phyloP scores from a whole-genome alignment of 805 yeast species.

The Candida ortonii region DNA sequence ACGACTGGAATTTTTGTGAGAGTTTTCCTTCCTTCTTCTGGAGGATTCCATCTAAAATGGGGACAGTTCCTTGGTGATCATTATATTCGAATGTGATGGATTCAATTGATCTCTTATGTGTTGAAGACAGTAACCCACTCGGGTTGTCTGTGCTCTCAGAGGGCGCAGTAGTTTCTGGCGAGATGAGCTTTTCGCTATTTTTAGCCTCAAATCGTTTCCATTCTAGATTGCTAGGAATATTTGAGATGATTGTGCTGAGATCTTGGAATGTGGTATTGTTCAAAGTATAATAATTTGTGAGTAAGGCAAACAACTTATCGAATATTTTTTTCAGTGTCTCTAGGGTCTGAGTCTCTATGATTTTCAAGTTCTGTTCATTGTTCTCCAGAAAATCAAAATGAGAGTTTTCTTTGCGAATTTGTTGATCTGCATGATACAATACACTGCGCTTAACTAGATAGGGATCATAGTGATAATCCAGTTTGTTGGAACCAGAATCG shows the following conservation, averaged over 20 bases:
- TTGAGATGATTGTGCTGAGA: slow-evolving; percentile 31
- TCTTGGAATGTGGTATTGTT: slow-evolving; percentile 30
- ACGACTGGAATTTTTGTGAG: slow-evolving; percentile 40
- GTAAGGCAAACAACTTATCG: slow-evolving; percentile 27
- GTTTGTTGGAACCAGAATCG: slow-evolving; percentile 13
- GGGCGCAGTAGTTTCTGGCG: neutral
- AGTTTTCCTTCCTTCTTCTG: slow-evolving; percentile 44
- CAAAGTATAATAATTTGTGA: slow-evolving; percentile 31
- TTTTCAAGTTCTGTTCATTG: slow-evolving; percentile 39
- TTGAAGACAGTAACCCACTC: no score
- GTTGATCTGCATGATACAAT: slow-evolving; percentile 36
- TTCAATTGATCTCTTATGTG: slow-evolving; percentile 35
- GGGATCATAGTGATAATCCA: slow-evolving; percentile 45
- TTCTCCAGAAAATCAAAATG: slow-evolving; percentile 43
- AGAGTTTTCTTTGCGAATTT: slow-evolving; percentile 44
- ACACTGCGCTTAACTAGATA: slow-evolving; percentile 40
- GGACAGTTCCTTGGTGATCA: slow-evolving; percentile 39
- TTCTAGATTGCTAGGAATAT: slow-evolving; percentile 40
- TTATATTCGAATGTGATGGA: slow-evolving; percentile 38
- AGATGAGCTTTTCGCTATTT: slow-evolving; percentile 24
- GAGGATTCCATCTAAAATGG: slow-evolving; percentile 47
- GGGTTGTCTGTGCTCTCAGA: neutral
- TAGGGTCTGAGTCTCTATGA: slow-evolving; percentile 43
- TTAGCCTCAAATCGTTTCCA: slow-evolving; percentile 41
- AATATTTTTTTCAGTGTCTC: slow-evolving; percentile 40